phyloP scores from a whole-genome alignment of 495 filamentous ascomycete genomes.

The Penicillium atrosanguineum region DNA sequence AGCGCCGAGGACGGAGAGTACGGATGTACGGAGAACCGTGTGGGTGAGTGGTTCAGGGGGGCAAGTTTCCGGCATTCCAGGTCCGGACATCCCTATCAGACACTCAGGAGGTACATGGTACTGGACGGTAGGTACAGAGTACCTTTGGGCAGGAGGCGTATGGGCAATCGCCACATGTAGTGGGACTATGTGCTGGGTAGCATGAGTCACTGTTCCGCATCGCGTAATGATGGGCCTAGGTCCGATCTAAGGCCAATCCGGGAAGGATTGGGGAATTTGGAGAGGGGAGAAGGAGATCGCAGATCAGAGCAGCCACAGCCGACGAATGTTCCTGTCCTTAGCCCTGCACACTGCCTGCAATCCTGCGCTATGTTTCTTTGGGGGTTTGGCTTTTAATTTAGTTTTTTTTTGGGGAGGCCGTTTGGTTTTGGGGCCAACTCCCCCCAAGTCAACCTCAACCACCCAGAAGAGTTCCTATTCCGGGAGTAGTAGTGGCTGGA shows the following conservation, averaged over 20 bases:
- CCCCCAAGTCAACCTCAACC: background rate
- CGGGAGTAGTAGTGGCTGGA: background rate
- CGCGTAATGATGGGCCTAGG: slow-evolving; percentile 10
- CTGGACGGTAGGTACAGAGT: background rate
- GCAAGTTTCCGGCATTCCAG: slow-evolving; percentile 1
- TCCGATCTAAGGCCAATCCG: slow-evolving; percentile 11
- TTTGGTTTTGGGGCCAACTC: background rate
- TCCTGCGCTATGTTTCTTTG: background rate
- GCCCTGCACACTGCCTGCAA: slow-evolving; percentile 1
- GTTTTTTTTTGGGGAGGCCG: too few relatives aligned
- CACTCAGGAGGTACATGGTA: background rate
- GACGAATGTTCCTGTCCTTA: slow-evolving; percentile 16
- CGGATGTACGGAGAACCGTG: background rate
- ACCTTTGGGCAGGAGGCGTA: background rate
- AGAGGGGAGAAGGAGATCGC: background rate
- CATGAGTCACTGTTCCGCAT: slow-evolving; percentile 10
- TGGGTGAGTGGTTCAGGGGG: slow-evolving; percentile 7
- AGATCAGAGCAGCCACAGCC: slow-evolving; percentile 23
- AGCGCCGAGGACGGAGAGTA: background rate
- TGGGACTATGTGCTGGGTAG: background rate
- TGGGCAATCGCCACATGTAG: background rate
- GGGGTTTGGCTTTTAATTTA: background rate
- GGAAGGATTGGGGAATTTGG: slow-evolving; percentile 12
- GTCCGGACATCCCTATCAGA: background rate
- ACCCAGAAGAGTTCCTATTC: background rate